Evolutionary conservation across 1,284 basidiomycete genomes (phyloP), one percentile per base, ranked within the genome.

Genomic region (Ceratobasidium sp.): DNA sequence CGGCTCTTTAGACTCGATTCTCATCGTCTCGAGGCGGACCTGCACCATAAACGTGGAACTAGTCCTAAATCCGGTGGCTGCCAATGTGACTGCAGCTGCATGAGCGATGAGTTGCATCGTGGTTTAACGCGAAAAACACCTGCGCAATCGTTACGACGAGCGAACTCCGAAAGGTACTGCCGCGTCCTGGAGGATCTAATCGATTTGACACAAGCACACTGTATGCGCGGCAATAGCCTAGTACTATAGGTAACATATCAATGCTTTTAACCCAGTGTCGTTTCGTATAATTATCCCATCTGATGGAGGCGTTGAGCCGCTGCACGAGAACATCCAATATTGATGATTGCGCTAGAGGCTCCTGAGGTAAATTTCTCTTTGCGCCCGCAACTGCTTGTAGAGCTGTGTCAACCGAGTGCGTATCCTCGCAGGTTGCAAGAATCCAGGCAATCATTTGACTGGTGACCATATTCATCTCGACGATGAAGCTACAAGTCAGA

Each of bases 391-490:
- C 39, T 56, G 66, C 66, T 31, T 56, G 53, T 5, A 69, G 26
- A 2, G 66, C 49, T 7, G 35, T 23, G 31, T 69, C 66, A n/a
- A 56, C 53, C 1, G 66, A 69, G 10, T 17, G 11, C 11, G 66
- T 10, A 31, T 54, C 66, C 37, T 69, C 66, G 51, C 66, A 39
- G 33, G 56, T 69, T 4, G 51, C 37, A 23, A 69, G 42, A 4
- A 69, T 56, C 66, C 66, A 69, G 17, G 66, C 66, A 28, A 69
- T 15, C 49, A 54, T 56, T 26, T 39, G 66, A 20, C 66, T 69
- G 1, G 66, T 69, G 28, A 54, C 45, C 45, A 47, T 3, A 17
- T 47, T 20, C 45, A 47, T 47, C 45, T 47, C 17, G 45, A 20
- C 17, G 20, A 47, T 47, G 17, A 20, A 20, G 45, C 17, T 8